Base-by-base conservation (phyloP, 768 basidiomycete species). In the Lanmaoa pseudosensibilis region DNA sequence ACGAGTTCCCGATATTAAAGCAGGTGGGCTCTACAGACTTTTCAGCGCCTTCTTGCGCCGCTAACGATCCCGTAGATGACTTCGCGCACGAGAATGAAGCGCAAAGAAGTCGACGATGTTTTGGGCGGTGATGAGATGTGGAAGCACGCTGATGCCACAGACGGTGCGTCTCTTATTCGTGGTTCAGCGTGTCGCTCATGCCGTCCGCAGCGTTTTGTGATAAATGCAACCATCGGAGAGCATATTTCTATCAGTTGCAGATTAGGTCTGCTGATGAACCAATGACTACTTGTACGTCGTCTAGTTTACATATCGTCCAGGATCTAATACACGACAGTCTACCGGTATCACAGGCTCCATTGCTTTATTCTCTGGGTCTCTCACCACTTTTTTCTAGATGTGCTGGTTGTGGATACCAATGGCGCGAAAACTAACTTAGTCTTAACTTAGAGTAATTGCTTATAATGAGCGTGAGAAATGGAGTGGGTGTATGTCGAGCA, bases 41-140 rank as follows among this genome's bases (percentile, higher is more conserved):
- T 27, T n/a, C 6, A 3, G 7, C 23, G 15, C 27, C 25, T 8
- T 38, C 16, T 6, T 37, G 18, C 15, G 12, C 1, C 4, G 30
- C 21, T 48, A 9, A 58, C 47, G 5, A 8, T 8, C n/a, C 13
- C 5, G 10, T 19, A 97, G 92, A 94, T 97, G 85, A 97, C 94
- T 8, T 91, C 92, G 50, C 79, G 95, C 44, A 94, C 89, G 30
- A 83, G 84, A 54, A 78, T 97, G 49, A 87, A 86, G 62, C 81
- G 91, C n/a, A 98, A 98, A 66, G 83, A 87, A 63, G 88, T 94
- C 13, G 97, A 99, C 69, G 97, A 98, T 65, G 95, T 99, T 7
- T 78, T 98, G 27, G 97, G 96, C 49, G 94, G 93, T 4, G 93
- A 92, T 37, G 92, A 93, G 57, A 86, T 86, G 74, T 97, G 95